Conservation (phyloP, 2,329 filamentous ascomycete genomes). For the Hymenoscyphus fructigenus region DNA sequence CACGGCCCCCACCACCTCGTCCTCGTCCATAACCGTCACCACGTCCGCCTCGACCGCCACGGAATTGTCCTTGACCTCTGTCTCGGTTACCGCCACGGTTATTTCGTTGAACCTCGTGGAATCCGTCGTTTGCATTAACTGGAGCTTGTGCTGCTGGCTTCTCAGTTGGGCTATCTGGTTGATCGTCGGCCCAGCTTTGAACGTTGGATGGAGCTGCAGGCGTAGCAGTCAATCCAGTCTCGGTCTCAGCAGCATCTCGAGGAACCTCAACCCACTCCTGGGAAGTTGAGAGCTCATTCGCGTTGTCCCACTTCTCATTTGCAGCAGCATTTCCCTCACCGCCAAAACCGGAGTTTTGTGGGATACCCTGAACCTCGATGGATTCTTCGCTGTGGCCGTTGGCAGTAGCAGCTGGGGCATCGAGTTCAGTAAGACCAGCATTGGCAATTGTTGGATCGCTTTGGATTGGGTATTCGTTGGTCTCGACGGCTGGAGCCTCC, state of each 20-base stretch:
- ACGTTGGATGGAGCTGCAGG: slow-evolving; percentile 53
- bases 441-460: slow-evolving; percentile 68
- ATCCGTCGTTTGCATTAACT: slow-evolving; percentile 60
- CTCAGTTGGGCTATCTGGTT: slow-evolving; percentile 53
- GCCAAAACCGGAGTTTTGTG: slow-evolving; percentile 50
- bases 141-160: slow-evolving; percentile 25
- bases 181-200: slow-evolving; percentile 82
- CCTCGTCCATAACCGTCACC: slow-evolving; percentile 48
- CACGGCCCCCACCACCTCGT: slow-evolving; percentile 39
- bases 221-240: slow-evolving; percentile 61
- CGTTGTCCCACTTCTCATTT: slow-evolving; percentile 63
- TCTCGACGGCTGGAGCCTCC: slow-evolving; percentile 38
- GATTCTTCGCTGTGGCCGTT: slow-evolving; percentile 47
- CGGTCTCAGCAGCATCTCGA: slow-evolving; percentile 71
- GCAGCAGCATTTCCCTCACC: slow-evolving; percentile 58
- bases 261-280: slow-evolving; percentile 59
- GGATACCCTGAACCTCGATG: slow-evolving; percentile 39
- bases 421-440: slow-evolving; percentile 67
- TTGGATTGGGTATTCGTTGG: slow-evolving; percentile 40
- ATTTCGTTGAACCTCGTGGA: slow-evolving; percentile 67
- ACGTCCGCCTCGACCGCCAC: slow-evolving; percentile 49
- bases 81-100: slow-evolving; percentile 3
- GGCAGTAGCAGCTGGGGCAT: slow-evolving; percentile 43
- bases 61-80: slow-evolving; percentile 51
- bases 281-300: slow-evolving; percentile 36